Base-by-base conservation (phyloP, 78 protist genomes). In the Paratrimastix pyriformis region DNA sequence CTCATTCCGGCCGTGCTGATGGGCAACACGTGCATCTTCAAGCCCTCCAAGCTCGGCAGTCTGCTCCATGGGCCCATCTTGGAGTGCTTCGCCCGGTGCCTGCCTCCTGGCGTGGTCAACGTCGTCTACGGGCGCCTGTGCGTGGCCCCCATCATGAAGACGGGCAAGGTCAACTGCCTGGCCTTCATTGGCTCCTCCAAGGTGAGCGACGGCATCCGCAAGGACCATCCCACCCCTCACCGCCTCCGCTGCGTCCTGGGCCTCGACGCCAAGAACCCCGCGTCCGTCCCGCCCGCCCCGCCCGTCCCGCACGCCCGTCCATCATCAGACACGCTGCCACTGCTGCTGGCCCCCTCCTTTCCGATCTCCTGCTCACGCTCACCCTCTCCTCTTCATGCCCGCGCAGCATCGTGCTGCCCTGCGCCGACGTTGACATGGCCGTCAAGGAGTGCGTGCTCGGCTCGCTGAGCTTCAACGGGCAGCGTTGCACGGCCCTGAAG, bases 401-500 rank as follows among this genome's bases (percentile, higher is more conserved):
- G n/a, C n/a, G n/a, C n/a, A n/a, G n/a, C 58, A 4, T 57, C 60
- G 70, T 72, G 43, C 0, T 32, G 29, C n/a, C 32, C 2, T 65
- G 55, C 37, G 79, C 79, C 2, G 80, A 75, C 29, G 32, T 79
- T 21, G 74, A 58, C 13, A 4, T 24, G 1, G 84, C 84, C 15
- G 84, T 48, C 9, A 18, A 21, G 24, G 80, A 79, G 74, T 75
- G 78, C 69, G 73, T 38, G 38, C 64, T 76, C 21, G 84, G 84
- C 37, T 0, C 75, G 11, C 26, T 42, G 30, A 57, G 73, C 38
- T 79, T 59, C 84, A 76, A 75, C 46, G 84, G 84, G 21, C 68
- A 74, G 79, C 83, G 83, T 8, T 79, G 83, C 83, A 79, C 83
- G 5, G 83, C 78, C 46, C 33, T 76, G 65, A 76, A 76, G 75